These are phyloP conservation scores for Lipomyces lipofer DNA, from an alignment of 805 yeast genomes.

Conservation along the genomic window DNA sequence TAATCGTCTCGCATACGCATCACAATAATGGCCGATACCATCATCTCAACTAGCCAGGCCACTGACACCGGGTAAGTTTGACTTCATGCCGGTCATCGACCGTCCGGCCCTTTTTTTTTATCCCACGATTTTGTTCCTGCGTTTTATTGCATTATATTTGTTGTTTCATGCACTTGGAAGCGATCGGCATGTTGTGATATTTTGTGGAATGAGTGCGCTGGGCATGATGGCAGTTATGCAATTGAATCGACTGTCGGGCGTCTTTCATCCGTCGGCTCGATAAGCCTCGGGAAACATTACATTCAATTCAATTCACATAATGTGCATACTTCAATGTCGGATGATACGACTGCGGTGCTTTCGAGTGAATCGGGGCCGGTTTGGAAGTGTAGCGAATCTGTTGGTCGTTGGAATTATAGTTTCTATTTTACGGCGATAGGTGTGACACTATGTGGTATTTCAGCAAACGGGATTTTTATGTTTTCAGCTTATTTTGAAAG, in stretches of 20 bases:
- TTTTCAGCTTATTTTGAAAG: no score
- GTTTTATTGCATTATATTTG: no score
- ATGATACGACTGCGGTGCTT: background rate
- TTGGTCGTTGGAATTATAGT: background rate
- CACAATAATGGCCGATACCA: conserved; percentile 28
- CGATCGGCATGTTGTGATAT: no score
- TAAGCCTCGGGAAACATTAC: background rate
- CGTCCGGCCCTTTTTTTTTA: background rate
- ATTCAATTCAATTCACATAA: background rate
- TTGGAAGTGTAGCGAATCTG: background rate
- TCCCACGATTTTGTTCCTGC: no score
- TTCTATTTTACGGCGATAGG: no score
- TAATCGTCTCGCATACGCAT: background rate
- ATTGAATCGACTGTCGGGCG: no score
- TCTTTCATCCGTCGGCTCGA: conserved; percentile 1
- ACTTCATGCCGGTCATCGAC: background rate
- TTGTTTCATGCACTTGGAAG: no score
- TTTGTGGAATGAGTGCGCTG: no score
- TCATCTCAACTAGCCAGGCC: conserved; percentile 13
- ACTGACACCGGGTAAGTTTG: conserved; percentile 17
- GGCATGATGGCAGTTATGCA: no score
- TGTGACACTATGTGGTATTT: no score
- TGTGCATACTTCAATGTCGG: background rate
- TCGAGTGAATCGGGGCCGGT: background rate
- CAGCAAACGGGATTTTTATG: no score